Base-by-base conservation (phyloP, 1,139 yeast genomes). In the Yamadazyma dendronema region DNA sequence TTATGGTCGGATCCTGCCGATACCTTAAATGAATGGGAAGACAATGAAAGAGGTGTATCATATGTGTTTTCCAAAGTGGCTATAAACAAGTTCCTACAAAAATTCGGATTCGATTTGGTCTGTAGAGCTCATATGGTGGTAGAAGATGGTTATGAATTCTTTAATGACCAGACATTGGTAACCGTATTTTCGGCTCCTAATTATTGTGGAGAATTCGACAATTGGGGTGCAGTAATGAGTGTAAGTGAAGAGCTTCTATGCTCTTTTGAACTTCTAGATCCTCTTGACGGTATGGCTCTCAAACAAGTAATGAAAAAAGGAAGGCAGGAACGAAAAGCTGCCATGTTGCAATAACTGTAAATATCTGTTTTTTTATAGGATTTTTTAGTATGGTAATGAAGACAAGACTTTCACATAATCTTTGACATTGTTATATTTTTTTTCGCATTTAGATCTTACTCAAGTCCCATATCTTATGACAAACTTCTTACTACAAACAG, bases 61-160 rank as follows among this genome's bases (percentile, higher is more conserved):
- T 92, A 89, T 61, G 94, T 96, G 64, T 92, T 89, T 61, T 86
- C 89, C 49, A 87, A 76, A 61, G 88, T 87, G 31, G 96, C 97
- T 22, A 89, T 92, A 48, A 88, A 89, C 65, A 89, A 90, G 61
- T 92, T 92, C 56, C 66, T 92, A 39, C 75, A 82, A 44, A 82
- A 86, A 52, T 92, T 90, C 57, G 94, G 92, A 25, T 89, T 92
- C 61, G 97, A 92, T 64, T 73, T 92, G 48, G 96, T 92, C 30
- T 92, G 96, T 59, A 77, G 98, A 49, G 97, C 97, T 13, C 97
- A 92, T 64, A 90, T 92, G 97, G 97, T 92, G 47, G 97, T 92
- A 17, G 97, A 92, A 57, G 98, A 92, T 59, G 98, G 98, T 2
- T 92, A 92, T 60, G 97, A 92, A 65, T 92, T 92, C 59, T 92